Evolutionary conservation across 2,329 filamentous ascomycete genomes (phyloP).

Genomic region (Trichoderma cornu-damae): DNA sequence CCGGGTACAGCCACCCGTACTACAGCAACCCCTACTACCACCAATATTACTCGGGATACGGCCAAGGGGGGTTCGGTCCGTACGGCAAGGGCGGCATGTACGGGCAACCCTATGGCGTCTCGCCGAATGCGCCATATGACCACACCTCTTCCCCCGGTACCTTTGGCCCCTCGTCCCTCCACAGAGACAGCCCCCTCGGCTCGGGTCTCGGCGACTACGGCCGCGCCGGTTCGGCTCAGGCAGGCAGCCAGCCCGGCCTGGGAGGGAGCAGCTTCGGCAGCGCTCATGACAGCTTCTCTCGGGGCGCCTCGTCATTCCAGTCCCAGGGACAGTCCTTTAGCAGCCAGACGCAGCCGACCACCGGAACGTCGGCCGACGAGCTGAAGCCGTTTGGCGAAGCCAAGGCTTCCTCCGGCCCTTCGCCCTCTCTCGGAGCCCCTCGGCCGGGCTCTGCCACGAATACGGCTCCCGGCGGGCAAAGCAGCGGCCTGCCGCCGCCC

Average conservation of each 20-base stretch:
- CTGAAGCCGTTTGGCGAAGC: conserved; percentile 55
- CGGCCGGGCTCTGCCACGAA: conserved; percentile 56
- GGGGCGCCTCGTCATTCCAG: conserved; percentile 48
- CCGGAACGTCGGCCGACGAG: conserved; percentile 44
- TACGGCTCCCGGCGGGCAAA: conserved; percentile 44
- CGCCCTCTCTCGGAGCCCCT: conserved; percentile 50
- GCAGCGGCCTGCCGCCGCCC: conserved; percentile 50
- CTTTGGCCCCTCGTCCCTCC: conserved; percentile 51
- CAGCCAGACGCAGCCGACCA: conserved; percentile 44
- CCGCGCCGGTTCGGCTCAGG: conserved; percentile 47
- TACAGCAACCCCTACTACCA: conserved; percentile 59
- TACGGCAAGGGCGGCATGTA: conserved; percentile 54
- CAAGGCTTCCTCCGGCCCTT: conserved; percentile 51
- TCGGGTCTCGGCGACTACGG: conserved; percentile 53
- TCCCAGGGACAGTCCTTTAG: conserved; percentile 52
- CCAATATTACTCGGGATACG: conserved; percentile 54
- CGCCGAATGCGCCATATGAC: conserved; percentile 53
- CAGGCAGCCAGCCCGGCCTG: conserved; percentile 46
- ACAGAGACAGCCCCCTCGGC: conserved; percentile 46
- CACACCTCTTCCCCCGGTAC: conserved; percentile 51
- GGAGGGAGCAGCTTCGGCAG: conserved; percentile 48
- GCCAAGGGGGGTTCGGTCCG: conserved; percentile 48
- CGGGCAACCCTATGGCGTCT: conserved; percentile 53
- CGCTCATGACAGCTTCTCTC: conserved; percentile 52
- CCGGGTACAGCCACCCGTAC: conserved; percentile 54